Evolutionary conservation across 805 yeast species (phyloP).

Genomic region (Starmerella khaoyaiensis): DNA sequence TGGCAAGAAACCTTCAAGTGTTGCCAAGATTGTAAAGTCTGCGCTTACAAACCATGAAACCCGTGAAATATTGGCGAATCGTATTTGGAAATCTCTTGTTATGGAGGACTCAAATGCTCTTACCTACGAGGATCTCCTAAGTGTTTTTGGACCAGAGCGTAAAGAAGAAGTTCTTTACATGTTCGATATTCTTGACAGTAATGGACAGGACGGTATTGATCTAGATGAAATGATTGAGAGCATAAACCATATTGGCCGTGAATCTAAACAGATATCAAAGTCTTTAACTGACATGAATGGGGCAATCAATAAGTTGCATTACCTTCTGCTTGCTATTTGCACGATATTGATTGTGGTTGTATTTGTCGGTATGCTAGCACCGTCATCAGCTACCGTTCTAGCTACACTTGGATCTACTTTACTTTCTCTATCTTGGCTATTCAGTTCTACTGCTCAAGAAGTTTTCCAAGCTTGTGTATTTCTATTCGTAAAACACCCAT

Average conservation of each 20-base stretch:
- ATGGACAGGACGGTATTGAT: slow-evolving; percentile 28
- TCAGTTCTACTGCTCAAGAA: slow-evolving; percentile 30
- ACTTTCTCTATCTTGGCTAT: slow-evolving; percentile 31
- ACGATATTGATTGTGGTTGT: slow-evolving; percentile 28
- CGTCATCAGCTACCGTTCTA: slow-evolving; percentile 30
- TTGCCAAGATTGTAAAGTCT: slow-evolving; percentile 25
- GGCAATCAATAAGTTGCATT: slow-evolving; percentile 30
- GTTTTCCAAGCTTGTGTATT: slow-evolving; percentile 31
- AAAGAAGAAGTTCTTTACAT: slow-evolving; percentile 26
- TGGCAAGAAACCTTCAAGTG: slow-evolving; percentile 11
- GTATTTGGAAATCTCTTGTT: slow-evolving; percentile 33
- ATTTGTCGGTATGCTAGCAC: slow-evolving; percentile 33
- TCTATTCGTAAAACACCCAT: slow-evolving; percentile 33
- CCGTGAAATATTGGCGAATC: slow-evolving; percentile 27
- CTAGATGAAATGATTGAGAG: slow-evolving; percentile 29
- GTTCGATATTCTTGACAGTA: slow-evolving; percentile 28
- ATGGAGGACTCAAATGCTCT: slow-evolving; percentile 29
- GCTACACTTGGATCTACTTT: slow-evolving; percentile 33
- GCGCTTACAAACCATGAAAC: slow-evolving; percentile 25
- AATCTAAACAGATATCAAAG: slow-evolving; percentile 27
- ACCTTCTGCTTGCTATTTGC: slow-evolving; percentile 27
- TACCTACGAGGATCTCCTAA: slow-evolving; percentile 26
- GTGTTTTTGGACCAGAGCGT: slow-evolving; percentile 25
- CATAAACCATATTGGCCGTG: slow-evolving; percentile 27
- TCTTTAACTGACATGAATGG: slow-evolving; percentile 32